phyloP scores from a whole-genome alignment of 306 rosid species.

The Sophora flavescens region DNA sequence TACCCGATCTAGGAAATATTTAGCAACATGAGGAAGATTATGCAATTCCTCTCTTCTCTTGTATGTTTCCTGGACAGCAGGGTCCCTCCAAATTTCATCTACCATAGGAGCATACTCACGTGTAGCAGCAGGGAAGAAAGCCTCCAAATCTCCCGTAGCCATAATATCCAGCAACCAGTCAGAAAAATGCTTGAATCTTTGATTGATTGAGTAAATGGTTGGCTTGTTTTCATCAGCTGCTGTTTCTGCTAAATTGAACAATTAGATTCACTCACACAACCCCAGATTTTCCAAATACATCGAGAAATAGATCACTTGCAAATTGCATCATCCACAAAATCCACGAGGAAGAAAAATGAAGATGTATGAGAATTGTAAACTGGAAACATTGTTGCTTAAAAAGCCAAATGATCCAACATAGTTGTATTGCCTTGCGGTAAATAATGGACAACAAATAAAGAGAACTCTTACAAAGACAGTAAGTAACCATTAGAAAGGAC shows the following conservation, averaged over 20 bases:
- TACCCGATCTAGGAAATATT: conserved; percentile 89
- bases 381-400: conserved; percentile 13
- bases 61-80: conserved; percentile 89
- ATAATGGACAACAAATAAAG: conserved; percentile 15
- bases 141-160: conserved; percentile 91
- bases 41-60: conserved; percentile 85
- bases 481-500: conserved; percentile 24
- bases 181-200: conserved; percentile 83
- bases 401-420: conserved; percentile 31
- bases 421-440: conserved; percentile 1
- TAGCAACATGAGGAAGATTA: conserved; percentile 87
- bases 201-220: conserved; percentile 76
- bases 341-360: background rate
- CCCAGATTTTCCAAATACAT: conserved; percentile 18
- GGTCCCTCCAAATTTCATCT: conserved; percentile 87
- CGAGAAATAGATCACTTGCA: conserved; percentile 26
- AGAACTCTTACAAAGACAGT: conserved; percentile 30
- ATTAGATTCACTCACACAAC: conserved; percentile 38
- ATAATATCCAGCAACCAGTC: conserved; percentile 92
- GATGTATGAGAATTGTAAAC: conserved; percentile 13
- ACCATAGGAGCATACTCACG: conserved; percentile 96
- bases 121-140: conserved; percentile 94
- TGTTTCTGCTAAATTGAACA: conserved; percentile 56
- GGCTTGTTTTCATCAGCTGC: conserved; percentile 63
- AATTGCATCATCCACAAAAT: conserved; percentile 30